phyloP scores from a whole-genome alignment of 768 basidiomycete genomes.

The Hemileccinum rubropunctum region DNA sequence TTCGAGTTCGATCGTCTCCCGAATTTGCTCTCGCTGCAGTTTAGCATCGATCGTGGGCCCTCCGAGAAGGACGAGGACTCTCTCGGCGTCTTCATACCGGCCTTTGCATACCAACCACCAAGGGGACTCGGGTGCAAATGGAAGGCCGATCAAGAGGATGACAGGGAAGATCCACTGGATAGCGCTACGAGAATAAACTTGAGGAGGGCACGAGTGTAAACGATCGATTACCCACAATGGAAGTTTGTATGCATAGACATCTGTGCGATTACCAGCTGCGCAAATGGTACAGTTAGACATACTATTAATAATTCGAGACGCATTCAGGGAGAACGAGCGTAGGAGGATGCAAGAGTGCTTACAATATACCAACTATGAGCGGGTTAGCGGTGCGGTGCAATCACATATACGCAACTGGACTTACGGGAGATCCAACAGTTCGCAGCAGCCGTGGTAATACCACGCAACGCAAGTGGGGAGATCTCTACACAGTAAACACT shows the following conservation, averaged over 20 bases:
- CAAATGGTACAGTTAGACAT: constrained; percentile 25
- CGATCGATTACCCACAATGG: constrained; percentile 28
- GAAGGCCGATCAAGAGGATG: constrained; percentile 29
- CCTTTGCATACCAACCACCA: constrained; percentile 36
- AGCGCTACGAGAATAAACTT: constrained; percentile 14
- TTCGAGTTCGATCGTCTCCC: constrained; percentile 30
- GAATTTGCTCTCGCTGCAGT: constrained; percentile 22
- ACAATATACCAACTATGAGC: constrained; percentile 24
- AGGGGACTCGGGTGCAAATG: constrained; percentile 31
- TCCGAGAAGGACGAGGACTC: constrained; percentile 16
- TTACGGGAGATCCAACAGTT: constrained; percentile 26
- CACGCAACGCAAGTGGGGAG: constrained; percentile 26
- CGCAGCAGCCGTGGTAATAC: constrained; percentile 24
- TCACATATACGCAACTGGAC: background rate
- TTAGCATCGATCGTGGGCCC: constrained; percentile 25
- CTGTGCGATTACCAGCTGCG: constrained; percentile 20
- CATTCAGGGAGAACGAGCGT: background rate
- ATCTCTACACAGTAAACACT: constrained; percentile 27
- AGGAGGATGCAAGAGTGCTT: background rate
- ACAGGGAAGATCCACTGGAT: constrained; percentile 35
- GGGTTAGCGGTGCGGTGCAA: no score
- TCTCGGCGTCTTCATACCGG: constrained; percentile 22
- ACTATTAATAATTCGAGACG: constrained; percentile 9
- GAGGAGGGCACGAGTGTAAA: no score
- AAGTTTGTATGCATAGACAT: constrained; percentile 24